Conservation (phyloP, 2,329 filamentous ascomycete genomes). For the Colletotrichum sp. region DNA sequence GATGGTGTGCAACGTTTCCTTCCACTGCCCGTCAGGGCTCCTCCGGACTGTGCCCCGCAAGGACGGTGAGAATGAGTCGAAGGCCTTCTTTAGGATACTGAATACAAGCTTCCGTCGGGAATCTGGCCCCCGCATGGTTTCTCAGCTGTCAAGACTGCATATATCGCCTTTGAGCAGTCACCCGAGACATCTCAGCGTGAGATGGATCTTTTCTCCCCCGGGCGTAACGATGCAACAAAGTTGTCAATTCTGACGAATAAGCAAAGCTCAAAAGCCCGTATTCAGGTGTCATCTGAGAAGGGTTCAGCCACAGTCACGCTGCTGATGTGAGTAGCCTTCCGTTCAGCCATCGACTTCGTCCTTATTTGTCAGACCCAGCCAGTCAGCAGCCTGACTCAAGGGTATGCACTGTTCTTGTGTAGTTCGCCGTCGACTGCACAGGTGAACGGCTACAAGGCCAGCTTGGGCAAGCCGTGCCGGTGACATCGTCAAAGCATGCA, state of each 20-base stretch:
- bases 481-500: neutral
- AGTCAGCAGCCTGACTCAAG: neutral
- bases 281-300: neutral
- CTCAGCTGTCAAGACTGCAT: conserved; percentile 4
- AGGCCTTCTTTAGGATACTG: too few relatives aligned
- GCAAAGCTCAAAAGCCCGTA: neutral
- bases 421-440: neutral
- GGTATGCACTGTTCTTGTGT: neutral
- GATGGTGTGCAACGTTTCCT: neutral
- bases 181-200: neutral
- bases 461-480: neutral
- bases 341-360: neutral
- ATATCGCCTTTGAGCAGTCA: neutral
- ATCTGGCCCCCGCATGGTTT: neutral
- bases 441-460: neutral
- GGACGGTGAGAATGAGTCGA: neutral
- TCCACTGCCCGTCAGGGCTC: neutral
- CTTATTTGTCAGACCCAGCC: neutral
- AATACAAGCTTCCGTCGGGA: neutral
- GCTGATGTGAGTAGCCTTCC: neutral
- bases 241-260: neutral
- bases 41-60: neutral
- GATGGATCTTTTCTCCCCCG: neutral
- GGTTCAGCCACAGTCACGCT: neutral
- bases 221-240: neutral